These are phyloP conservation scores for Syncephalastrum sp. DNA, from an alignment of 371 early-diverging fungal genomes.

Conservation along the genomic window DNA sequence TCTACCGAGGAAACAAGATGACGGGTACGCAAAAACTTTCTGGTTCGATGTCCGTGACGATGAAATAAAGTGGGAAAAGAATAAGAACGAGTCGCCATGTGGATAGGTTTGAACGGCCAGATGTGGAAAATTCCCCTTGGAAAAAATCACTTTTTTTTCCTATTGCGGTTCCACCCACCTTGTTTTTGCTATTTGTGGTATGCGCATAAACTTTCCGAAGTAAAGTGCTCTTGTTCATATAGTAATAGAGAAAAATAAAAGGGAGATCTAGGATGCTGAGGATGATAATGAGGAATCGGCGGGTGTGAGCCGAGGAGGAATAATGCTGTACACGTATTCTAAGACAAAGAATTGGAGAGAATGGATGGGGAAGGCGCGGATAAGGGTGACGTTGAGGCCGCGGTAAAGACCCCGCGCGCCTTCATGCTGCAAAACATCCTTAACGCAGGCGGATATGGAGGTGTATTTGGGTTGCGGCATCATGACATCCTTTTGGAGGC, in stretches of 20 bases:
- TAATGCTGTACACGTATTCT: conserved; percentile 41
- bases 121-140: too few relatives aligned
- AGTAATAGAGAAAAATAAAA: not conserved
- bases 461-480: conserved; percentile 43
- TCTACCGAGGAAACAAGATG: too few relatives aligned
- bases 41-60: too few relatives aligned
- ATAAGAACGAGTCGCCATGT: too few relatives aligned
- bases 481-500: conserved; percentile 72
- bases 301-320: conserved; percentile 17
- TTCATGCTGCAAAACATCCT: conserved; percentile 46
- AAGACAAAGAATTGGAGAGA: conserved; percentile 74
- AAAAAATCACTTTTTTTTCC: too few relatives aligned
- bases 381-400: conserved; percentile 72
- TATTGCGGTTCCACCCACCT: too few relatives aligned
- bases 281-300: not conserved
- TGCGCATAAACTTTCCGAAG: too few relatives aligned
- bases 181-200: too few relatives aligned
- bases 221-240: too few relatives aligned
- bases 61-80: too few relatives aligned
- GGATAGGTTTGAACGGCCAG: too few relatives aligned
- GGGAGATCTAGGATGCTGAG: not conserved
- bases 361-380: conserved; percentile 83
- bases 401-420: conserved; percentile 69
- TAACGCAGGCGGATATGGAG: conserved; percentile 48
- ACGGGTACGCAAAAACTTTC: too few relatives aligned